A percentile compares a stretch with the other conserved stretches of the same genome.
Conservation (phyloP, 306 rosid species). For the Vigna radiata region DNA sequence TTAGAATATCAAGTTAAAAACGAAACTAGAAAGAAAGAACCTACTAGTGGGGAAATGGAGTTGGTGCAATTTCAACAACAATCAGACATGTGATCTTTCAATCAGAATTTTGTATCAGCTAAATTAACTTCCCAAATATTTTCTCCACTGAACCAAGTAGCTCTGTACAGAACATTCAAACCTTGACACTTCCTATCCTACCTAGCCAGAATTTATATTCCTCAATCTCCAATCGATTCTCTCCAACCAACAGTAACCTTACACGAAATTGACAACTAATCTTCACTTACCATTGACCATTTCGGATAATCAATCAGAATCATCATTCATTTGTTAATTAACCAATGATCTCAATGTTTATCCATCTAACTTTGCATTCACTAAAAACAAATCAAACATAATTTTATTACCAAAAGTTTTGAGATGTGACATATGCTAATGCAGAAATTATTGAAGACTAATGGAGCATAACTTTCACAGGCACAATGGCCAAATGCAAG, state of each 20-base stretch:
- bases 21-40: constrained; percentile 20
- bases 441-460: neutral
- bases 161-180: constrained; percentile 1
- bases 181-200: constrained; percentile 25
- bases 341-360: constrained; percentile 6
- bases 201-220: constrained; percentile 2
- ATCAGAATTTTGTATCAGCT: constrained; percentile 26
- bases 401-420: constrained; percentile 14
- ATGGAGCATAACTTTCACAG: neutral
- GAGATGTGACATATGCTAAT: neutral
- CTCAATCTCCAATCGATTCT: constrained; percentile 36
- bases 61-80: constrained; percentile 25
- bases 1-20: constrained; percentile 35
- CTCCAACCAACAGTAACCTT: constrained; percentile 30
- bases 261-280: constrained; percentile 15
- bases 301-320: constrained; percentile 25
- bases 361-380: constrained; percentile 29
- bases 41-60: constrained; percentile 13
- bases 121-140: constrained; percentile 23
- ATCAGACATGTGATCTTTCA: neutral
- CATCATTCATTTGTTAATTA: constrained; percentile 17
- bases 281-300: constrained; percentile 21
- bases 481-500: neutral
- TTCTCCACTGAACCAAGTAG: constrained; percentile 29
- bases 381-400: neutral